Evolutionary conservation across 1,284 basidiomycete species (phyloP).

Genomic region (Cryptococcus amylolentus): DNA sequence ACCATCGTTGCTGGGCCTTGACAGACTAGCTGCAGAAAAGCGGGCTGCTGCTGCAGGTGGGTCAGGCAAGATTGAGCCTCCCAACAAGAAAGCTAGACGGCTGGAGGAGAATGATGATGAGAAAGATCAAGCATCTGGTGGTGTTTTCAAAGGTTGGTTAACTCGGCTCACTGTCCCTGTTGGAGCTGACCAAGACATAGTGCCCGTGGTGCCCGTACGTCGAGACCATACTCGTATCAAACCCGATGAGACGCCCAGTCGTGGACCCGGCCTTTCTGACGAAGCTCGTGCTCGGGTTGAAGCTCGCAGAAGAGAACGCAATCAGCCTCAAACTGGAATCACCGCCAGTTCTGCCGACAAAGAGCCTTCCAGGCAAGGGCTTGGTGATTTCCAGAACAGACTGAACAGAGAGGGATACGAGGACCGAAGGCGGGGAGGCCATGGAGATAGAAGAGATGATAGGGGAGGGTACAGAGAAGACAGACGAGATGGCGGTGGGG

Average conservation of each 20-base stretch:
- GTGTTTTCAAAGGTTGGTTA: slow-evolving; percentile 74
- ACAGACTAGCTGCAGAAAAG: slow-evolving; percentile 82
- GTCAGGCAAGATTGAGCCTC: slow-evolving; percentile 50
- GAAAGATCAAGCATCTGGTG: slow-evolving; percentile 41
- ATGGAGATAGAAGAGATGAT: slow-evolving; percentile 12
- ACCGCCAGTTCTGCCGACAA: slow-evolving; percentile 24
- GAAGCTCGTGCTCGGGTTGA: slow-evolving; percentile 67
- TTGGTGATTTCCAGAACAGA: slow-evolving; percentile 48
- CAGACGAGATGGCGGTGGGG: slow-evolving; percentile 23
- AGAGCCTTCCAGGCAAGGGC: slow-evolving; percentile 25
- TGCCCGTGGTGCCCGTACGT: slow-evolving; percentile 63
- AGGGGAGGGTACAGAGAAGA: slow-evolving; percentile 21
- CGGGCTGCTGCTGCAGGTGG: slow-evolving; percentile 57
- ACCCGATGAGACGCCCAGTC: slow-evolving; percentile 88
- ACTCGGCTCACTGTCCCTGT: neutral
- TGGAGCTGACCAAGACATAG: slow-evolving; percentile 48
- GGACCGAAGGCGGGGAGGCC: slow-evolving; percentile 4
- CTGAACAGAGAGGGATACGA: slow-evolving; percentile 53
- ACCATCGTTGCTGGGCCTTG: slow-evolving; percentile 77
- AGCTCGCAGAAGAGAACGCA: slow-evolving; percentile 65
- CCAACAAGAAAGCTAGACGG: slow-evolving; percentile 63
- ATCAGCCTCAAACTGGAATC: slow-evolving; percentile 52
- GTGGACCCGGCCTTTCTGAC: slow-evolving; percentile 80
- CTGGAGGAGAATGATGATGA: slow-evolving; percentile 54
- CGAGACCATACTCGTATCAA: slow-evolving; percentile 63